Evolutionary conservation across 768 basidiomycete species (phyloP).

Genomic region (Hypholoma fasciculare): DNA sequence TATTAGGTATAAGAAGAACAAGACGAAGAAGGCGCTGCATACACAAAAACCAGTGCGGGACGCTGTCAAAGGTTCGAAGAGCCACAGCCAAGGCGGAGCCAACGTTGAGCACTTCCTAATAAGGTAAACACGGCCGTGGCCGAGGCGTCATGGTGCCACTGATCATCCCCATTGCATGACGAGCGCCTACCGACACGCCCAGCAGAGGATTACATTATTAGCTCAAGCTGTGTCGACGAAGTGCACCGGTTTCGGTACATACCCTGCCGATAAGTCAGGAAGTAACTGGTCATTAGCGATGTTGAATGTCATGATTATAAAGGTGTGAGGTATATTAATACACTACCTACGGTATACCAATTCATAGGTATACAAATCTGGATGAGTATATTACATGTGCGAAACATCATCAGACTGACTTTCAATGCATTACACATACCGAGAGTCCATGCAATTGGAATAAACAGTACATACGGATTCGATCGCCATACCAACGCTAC

Average conservation of each 20-base stretch:
- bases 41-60: conserved; percentile 2
- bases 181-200: no score
- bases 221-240: no score
- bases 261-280: not conserved
- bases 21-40: not conserved
- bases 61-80: not conserved
- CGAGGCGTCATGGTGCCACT: no score
- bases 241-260: no score
- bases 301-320: not conserved
- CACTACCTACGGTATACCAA: not conserved
- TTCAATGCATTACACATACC: not conserved
- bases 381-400: not conserved
- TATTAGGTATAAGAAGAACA: not conserved
- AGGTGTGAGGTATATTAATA: not conserved
- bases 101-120: no score
- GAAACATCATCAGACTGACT: not conserved
- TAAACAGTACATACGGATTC: not conserved
- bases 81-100: not conserved
- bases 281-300: not conserved
- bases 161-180: no score
- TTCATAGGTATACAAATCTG: conserved; percentile 1
- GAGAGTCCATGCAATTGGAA: not conserved
- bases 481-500: not conserved
- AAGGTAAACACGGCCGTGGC: no score
- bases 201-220: no score